Evolutionary conservation across 768 basidiomycete genomes (phyloP), one percentile per base, ranked within the genome.

Genomic region (Gautieria morchelliformis): DNA sequence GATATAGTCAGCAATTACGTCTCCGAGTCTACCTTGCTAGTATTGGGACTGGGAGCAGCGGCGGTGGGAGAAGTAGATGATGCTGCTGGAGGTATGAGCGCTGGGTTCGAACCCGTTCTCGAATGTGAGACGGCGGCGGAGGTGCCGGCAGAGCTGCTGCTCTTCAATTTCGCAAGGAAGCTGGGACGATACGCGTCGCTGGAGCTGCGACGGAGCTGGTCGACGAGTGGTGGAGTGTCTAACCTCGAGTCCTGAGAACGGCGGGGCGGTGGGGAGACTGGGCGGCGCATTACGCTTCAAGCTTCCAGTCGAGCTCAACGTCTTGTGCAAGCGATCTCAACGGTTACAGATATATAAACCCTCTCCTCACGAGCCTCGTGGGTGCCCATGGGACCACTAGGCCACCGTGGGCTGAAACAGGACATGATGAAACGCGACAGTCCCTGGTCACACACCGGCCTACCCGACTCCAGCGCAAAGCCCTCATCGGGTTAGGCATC

Each of bases 111-210:
- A 50, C 44, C 39, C n/a, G 56, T 39, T 17, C 52, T 53, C 22
- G 52, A 22, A 39, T 53, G 33, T 53, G 53, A 32, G 8, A 33
- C 48, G 15, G 22, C 48, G 24, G 48, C 32, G 24, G n/a, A 10
- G 24, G 55, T 44, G 32, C 17, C 20, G 47, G 27, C 37, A 17
- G 55, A 56, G 24, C 19, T 39, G 19, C 24, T 19, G 40, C 48
- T 47, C 46, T 57, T 57, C 20, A 57, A 27, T 27, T 57, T 57
- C 10, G 56, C 46, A 15, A 57, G 33, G 35, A 57, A 24, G 19
- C 37, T 47, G 5, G 30, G 56, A 47, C 32, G 45, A 24, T 52
- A 40, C 11, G 56, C 46, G 46, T 57, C 56, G 33, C 56, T 57
- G 24, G 56, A 57, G 20, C 56, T 57, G 22, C 56, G 22, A 27